Conservation (phyloP, 352 stramenopile species). For the Pseudoperonospora humuli region DNA sequence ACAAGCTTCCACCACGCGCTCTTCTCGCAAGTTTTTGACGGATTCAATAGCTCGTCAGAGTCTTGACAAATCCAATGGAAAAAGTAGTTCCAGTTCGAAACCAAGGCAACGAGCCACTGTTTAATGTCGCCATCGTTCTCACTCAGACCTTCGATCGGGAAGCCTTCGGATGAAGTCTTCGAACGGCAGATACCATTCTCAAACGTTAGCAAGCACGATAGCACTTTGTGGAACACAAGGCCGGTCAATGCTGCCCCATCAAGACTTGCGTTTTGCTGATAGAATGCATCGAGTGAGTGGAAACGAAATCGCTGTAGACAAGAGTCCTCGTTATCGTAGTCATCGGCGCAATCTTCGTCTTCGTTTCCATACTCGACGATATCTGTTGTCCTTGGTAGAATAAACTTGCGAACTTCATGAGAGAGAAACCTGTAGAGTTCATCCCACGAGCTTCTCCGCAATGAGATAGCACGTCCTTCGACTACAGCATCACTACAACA, state of each 20-base stretch:
- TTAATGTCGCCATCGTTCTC: constrained; percentile 22
- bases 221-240: constrained; percentile 35
- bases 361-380: constrained; percentile 6
- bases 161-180: constrained; percentile 18
- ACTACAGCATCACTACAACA: neutral
- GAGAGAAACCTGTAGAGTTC: constrained; percentile 34
- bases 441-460: constrained; percentile 33
- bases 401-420: constrained; percentile 34
- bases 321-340: constrained; percentile 21
- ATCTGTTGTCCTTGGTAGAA: constrained; percentile 16
- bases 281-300: constrained; percentile 34
- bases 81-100: constrained; percentile 47
- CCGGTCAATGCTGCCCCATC: constrained; percentile 36
- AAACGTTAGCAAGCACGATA: constrained; percentile 42
- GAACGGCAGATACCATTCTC: constrained; percentile 18
- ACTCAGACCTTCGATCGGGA: constrained; percentile 11
- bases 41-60: constrained; percentile 15
- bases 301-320: constrained; percentile 26
- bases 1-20: constrained; percentile 35
- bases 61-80: constrained; percentile 48
- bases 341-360: constrained; percentile 20
- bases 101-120: constrained; percentile 35
- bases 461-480: constrained; percentile 5
- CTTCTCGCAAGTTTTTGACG: constrained; percentile 12
- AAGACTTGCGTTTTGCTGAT: constrained; percentile 40